A percentile compares a stretch with the other conserved stretches of the same genome.
phyloP scores from a whole-genome alignment of 2,329 filamentous ascomycete species.

The Colletotrichum eremochloae region DNA sequence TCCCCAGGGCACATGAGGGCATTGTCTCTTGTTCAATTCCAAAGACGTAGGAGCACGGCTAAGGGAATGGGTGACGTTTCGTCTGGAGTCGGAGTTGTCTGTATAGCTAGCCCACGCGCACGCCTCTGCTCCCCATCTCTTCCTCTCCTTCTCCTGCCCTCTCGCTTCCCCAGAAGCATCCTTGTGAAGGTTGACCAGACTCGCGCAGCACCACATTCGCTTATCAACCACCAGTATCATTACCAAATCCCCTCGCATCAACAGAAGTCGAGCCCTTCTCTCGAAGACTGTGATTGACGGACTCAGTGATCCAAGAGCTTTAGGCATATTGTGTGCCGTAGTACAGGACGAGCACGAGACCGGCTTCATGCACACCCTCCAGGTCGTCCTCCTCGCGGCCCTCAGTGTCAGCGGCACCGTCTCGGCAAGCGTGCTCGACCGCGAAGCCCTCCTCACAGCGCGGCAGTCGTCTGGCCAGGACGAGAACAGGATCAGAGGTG shows the following conservation, averaged over 20 bases:
- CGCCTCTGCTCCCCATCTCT: neutral
- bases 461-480: slow-evolving; percentile 30
- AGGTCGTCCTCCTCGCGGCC: slow-evolving; percentile 3
- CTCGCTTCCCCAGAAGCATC: neutral
- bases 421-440: slow-evolving; percentile 18
- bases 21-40: neutral
- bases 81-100: slow-evolving; percentile 20
- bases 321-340: neutral
- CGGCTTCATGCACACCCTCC: slow-evolving; percentile 8
- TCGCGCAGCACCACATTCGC: slow-evolving; percentile 3
- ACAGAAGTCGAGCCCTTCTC: neutral
- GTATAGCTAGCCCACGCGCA: slow-evolving; percentile 3
- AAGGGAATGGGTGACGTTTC: slow-evolving; percentile 33
- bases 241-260: neutral
- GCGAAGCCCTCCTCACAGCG: neutral
- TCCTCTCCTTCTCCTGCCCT: neutral
- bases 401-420: slow-evolving; percentile 5
- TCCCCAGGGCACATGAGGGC: neutral
- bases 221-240: neutral
- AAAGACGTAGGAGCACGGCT: neutral
- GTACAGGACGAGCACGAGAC: neutral
- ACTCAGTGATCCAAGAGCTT: neutral
- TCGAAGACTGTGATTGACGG: neutral
- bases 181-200: neutral
- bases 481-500: slow-evolving; percentile 31